Evolutionary conservation across 176 grass and related monocot genomes (phyloP).

Genomic region (Eragrostis nindensis): DNA sequence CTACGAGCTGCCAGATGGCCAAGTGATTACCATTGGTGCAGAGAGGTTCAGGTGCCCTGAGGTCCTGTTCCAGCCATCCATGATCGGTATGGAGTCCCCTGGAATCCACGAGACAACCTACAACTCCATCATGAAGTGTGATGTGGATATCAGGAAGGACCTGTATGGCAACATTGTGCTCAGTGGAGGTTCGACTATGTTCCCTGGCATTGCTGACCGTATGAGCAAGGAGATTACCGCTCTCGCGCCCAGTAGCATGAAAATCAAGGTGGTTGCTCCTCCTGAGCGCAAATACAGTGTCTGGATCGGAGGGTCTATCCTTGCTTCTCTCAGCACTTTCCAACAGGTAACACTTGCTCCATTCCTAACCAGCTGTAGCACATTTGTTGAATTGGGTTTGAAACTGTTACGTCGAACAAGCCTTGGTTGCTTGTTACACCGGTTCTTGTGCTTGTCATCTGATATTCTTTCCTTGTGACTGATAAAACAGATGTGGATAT

Average conservation of each 20-base stretch:
- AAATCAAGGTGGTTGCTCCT: conserved; percentile 52
- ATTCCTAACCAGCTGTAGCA: not conserved
- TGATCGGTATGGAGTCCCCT: conserved; percentile 51
- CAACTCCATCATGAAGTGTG: conserved; percentile 61
- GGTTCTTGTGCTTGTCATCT: not conserved
- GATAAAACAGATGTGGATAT: conserved; percentile 55
- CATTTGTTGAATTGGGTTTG: not conserved
- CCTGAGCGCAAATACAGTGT: conserved; percentile 55
- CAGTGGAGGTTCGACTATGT: conserved; percentile 50
- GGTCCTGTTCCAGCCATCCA: conserved; percentile 56
- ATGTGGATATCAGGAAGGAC: conserved; percentile 55
- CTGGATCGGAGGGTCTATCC: conserved; percentile 58
- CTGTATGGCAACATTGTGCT: conserved; percentile 54
- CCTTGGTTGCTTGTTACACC: too few species aligned
- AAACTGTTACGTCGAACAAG: not conserved
- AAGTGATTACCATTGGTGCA: conserved; percentile 49
- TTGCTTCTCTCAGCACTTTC: conserved; percentile 55
- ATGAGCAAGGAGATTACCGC: conserved; percentile 59
- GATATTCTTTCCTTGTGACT: not conserved
- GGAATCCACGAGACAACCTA: conserved; percentile 56
- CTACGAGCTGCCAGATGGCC: conserved; percentile 51
- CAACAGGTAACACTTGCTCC: conserved; percentile 4
- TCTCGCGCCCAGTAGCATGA: conserved; percentile 52
- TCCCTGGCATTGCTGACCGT: conserved; percentile 48
- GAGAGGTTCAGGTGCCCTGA: conserved; percentile 58